These are phyloP conservation scores for Colletotrichum sp. DNA, from an alignment of 2,329 filamentous ascomycete species.

Conservation along the genomic window DNA sequence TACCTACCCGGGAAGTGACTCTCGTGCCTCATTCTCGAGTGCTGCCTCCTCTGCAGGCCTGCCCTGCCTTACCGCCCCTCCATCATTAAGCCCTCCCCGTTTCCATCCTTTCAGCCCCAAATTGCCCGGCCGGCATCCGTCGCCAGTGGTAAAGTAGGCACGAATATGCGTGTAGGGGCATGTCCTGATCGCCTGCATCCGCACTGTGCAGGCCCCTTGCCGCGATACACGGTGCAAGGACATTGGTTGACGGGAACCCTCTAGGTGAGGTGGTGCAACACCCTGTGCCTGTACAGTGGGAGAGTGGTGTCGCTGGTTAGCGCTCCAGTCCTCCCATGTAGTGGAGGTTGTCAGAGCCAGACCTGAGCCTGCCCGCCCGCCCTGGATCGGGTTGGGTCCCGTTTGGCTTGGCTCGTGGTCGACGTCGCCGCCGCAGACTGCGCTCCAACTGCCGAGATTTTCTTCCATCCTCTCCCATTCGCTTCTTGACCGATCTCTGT, in stretches of 20 bases:
- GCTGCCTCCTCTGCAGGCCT: neutral
- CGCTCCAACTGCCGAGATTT: conserved; percentile 20
- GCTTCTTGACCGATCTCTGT: conserved; percentile 10
- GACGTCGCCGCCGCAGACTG: conserved; percentile 9
- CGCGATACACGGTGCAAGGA: neutral
- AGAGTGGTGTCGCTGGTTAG: neutral
- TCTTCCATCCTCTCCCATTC: conserved; percentile 14
- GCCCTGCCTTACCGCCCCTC: conserved; percentile 18
- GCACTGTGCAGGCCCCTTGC: conserved; percentile 10
- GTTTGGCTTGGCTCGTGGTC: conserved; percentile 5
- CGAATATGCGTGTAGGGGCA: conserved; percentile 7
- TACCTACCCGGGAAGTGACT: neutral
- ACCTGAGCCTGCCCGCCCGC: neutral
- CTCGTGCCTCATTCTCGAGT: neutral
- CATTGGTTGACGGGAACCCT: neutral
- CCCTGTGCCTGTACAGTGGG: neutral
- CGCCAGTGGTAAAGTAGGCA: neutral
- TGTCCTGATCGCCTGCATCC: neutral
- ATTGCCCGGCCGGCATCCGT: neutral
- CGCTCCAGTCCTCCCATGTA: neutral
- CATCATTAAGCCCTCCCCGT: neutral
- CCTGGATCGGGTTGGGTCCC: neutral
- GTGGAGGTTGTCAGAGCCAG: neutral
- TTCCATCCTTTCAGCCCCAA: neutral
- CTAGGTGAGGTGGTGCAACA: neutral